Base-by-base conservation (phyloP, 352 stramenopile species). In the Globisporangium takayamanum region DNA sequence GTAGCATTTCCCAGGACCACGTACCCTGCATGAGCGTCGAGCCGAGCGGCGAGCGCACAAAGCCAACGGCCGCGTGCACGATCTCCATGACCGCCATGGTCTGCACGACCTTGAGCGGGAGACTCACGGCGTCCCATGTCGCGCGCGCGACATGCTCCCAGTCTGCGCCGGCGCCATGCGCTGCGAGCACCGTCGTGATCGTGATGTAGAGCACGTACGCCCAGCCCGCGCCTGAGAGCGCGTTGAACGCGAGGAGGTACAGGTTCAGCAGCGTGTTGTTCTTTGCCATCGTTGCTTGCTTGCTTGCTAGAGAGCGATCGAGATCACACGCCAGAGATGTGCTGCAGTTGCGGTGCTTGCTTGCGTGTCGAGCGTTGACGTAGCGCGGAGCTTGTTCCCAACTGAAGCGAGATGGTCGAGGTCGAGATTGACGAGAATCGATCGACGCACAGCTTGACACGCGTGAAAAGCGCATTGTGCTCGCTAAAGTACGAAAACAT, bases 71-170 rank as follows among this genome's bases (percentile, higher is more conserved):
- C 11, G 95, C 86, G 87, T 99, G 96, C 55, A 99, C 64, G 58
- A 99, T 96, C 76, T 99, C 96, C 55, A 99, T 80, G 6, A 97
- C 60, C 15, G 96, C 96, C 53, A 96, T 86, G 22, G 87, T 96
- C 77, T 99, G 97, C 58, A 98, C 90, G 46, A 89, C 66, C 64
- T 89, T 82, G 47, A 94, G 73, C 36, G 76, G 75, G 39, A 74
- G 59, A 20, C 68, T 72, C 36, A 93, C 80, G 20, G 74, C 60
- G 53, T 79, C 60, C 80, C 80, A 92, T 44, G 74, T 77, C 16
- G 56, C 69, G 48, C 63, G 72, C 14, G 81, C 71, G 54, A 88
- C 66, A 22, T 68, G 51, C 33, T 66, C 60, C 69, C 67, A 80
- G 76, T 87, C 72, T 55, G 83, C 76, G 54, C 79, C 80, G 25